Conservation (phyloP, 2,329 filamentous ascomycete species). For the Chaetomium sp. region DNA sequence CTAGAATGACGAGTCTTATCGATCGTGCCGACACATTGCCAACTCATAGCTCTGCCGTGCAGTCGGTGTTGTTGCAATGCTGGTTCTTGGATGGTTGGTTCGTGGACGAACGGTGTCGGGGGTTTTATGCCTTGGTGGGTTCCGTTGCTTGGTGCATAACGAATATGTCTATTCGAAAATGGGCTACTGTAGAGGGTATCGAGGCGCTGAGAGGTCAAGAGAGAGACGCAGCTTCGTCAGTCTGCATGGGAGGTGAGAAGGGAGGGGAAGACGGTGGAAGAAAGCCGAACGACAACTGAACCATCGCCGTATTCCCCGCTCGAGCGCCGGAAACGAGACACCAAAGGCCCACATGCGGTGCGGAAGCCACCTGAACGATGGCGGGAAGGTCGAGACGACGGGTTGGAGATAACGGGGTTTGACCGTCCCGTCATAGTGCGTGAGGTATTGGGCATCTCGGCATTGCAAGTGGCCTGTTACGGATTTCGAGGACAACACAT, state of each 20-base stretch:
- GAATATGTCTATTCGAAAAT: not conserved
- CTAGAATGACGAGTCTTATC: conserved; percentile 9
- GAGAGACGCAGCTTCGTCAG: not conserved
- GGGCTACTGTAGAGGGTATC: not conserved
- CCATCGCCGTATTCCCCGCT: conserved; percentile 9
- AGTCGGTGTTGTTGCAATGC: not conserved
- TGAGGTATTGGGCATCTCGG: conserved; percentile 26
- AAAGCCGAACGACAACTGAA: not conserved
- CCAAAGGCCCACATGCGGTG: conserved; percentile 11
- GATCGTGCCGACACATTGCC: conserved; percentile 26
- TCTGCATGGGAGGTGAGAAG: not conserved
- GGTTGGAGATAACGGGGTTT: not conserved
- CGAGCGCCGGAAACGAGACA: not conserved
- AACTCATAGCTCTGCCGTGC: conserved; percentile 24
- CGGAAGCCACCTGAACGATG: not conserved
- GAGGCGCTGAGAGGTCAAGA: not conserved
- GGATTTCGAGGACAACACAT: not conserved
- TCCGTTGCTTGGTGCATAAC: not conserved
- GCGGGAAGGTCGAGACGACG: not conserved
- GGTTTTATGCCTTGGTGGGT: not conserved
- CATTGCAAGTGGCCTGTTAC: conserved; percentile 1
- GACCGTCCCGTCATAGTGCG: not conserved
- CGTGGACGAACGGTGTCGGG: not conserved
- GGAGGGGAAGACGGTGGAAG: not conserved
- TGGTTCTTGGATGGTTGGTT: not conserved